Base-by-base conservation (phyloP, 2,329 filamentous ascomycete species). In the Arthrobotrys sinensis region DNA sequence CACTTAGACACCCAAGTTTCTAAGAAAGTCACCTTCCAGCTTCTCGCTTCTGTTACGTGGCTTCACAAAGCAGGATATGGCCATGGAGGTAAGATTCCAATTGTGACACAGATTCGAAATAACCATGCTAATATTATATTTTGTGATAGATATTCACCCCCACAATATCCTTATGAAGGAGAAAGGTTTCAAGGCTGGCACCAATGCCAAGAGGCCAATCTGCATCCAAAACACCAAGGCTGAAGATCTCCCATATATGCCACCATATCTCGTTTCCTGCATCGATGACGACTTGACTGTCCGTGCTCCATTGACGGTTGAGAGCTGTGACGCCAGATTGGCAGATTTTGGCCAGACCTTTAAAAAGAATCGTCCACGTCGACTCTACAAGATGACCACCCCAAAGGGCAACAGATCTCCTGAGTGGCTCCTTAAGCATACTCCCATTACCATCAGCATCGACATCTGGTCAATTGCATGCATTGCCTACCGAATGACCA, bases 161-260 rank as follows among this genome's bases (percentile, higher is more conserved):
- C 67, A 78, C 53, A 78, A 78, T 62, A 71, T 78, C 19, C 67
- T 78, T 12, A 78, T 78, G 75, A 78, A 78, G 28, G 75, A 78
- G 53, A 53, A 72, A 43, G 75, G 75, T 1, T 78, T 72, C 67
- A 34, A 72, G 24, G 75, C 75, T 55, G 67, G 67, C 32, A 72
- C 50, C 12, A 78, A 78, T n/a, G 75, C 57, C 7, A 66, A 72
- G 52, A 55, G 67, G 28, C 71, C 43, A 48, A 53, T 72, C 34
- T 32, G 62, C 8, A 55, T 69, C 16, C 46, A 66, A 7, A 77
- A 78, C 32, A 72, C 60, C 28, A 78, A 78, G 12, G 52, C 67
- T 4, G 34, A 78, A 24, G 75, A 78, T 43, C 50, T 68, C 36
- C 50, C 57, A 24, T 78, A 63, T 16, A 78, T 78, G 75, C 75